Evolutionary conservation across 129 eudicot genomes (phyloP).

Genomic region (Flaveria ramosissima): DNA sequence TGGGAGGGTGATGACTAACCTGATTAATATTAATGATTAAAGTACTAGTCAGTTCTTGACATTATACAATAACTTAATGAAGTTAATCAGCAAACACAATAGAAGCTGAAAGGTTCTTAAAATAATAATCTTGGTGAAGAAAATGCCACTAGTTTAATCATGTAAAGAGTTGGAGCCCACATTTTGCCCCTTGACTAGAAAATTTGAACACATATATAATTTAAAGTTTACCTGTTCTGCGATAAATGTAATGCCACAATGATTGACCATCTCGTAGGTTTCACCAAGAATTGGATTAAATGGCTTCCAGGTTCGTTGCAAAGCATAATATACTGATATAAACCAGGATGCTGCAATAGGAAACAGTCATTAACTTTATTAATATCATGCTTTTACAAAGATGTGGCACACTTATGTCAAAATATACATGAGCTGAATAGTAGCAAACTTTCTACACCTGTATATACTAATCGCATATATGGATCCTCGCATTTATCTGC

Average conservation of each 20-base stretch:
- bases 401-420: background rate
- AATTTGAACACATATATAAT: background rate
- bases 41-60: background rate
- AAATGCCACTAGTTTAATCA: constrained; percentile 10
- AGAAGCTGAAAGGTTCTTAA: background rate
- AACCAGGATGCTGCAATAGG: constrained; percentile 73
- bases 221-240: constrained; percentile 72
- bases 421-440: background rate
- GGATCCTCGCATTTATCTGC: constrained; percentile 95
- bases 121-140: constrained; percentile 12
- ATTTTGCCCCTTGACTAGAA: background rate
- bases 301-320: constrained; percentile 93
- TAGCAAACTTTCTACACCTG: constrained; percentile 35
- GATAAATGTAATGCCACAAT: constrained; percentile 76
- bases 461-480: constrained; percentile 82
- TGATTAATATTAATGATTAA: constrained; percentile 17
- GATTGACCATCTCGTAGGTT: constrained; percentile 90
- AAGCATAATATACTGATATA: constrained; percentile 77
- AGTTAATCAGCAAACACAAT: background rate
- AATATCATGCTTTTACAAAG: constrained; percentile 2
- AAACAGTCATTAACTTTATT: constrained; percentile 13
- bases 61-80: background rate
- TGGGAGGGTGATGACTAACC: constrained; percentile 99
- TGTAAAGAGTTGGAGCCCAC: constrained; percentile 1
- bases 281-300: constrained; percentile 98